These are phyloP conservation scores for Dothideomycetidae sp. DNA, from an alignment of 2,329 filamentous ascomycete species.

Conservation along the genomic window DNA sequence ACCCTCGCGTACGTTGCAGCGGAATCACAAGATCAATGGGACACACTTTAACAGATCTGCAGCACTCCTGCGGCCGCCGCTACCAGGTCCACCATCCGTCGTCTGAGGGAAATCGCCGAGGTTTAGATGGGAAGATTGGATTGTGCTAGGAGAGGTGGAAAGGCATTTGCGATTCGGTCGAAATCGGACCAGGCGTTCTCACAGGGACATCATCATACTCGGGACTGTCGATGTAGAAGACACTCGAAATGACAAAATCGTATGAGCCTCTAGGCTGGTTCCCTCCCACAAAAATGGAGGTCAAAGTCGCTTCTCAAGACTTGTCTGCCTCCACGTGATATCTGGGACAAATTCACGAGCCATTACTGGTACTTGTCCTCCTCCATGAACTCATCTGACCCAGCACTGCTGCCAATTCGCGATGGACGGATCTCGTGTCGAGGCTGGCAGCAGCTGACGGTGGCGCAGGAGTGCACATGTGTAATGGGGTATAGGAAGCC, in stretches of 20 bases:
- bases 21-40: constrained; percentile 1
- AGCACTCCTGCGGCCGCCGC: constrained; percentile 87
- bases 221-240: constrained; percentile 3
- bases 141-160: constrained; percentile 10
- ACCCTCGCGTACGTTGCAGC: constrained; percentile 74
- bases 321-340: background rate
- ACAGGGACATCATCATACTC: constrained; percentile 3
- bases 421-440: too few relatives aligned
- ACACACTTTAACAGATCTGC: constrained; percentile 15
- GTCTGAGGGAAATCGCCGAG: constrained; percentile 94
- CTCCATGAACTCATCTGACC: too few relatives aligned
- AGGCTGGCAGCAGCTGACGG: too few relatives aligned
- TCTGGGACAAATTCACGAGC: background rate
- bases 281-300: too few relatives aligned
- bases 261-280: too few relatives aligned
- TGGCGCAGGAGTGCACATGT: too few relatives aligned
- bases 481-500: too few relatives aligned
- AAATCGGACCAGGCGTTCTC: constrained; percentile 11
- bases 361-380: too few relatives aligned
- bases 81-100: constrained; percentile 90
- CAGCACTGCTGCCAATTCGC: too few relatives aligned
- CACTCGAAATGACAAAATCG: constrained; percentile 8
- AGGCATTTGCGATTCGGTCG: constrained; percentile 12
- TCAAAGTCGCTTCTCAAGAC: too few relatives aligned
- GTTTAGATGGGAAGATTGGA: constrained; percentile 44